Evolutionary conservation across 1,139 yeast genomes (phyloP), one percentile per base, ranked within the genome.

Genomic region (Nakaseomyces nivariensis): DNA sequence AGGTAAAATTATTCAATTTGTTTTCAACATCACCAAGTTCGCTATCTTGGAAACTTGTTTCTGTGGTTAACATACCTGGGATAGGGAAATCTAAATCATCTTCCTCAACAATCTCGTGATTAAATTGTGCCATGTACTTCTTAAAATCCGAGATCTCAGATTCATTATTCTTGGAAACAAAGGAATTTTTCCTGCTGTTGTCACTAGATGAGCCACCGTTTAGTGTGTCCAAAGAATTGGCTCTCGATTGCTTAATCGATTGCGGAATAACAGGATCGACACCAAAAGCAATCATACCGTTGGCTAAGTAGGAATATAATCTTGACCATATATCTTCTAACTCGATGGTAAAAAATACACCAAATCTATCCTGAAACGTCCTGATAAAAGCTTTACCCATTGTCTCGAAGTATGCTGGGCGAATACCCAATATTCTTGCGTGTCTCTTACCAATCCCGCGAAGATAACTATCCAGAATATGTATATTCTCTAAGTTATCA

Each of bases 381-480:
- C 77, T 78, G 51, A 86, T 72, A 49, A 87, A 71, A 0, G 94
- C 94, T 54, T 79, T 79, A 1, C 95, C 95, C 83, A 87, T 83
- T 45, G 82, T 67, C 63, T 84, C 87, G 61, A 82, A 86, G 63
- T 82, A 83, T 7, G 76, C 75, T 0, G 87, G 79, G 56, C 83
- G 89, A 47, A 85, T 83, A 11, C 86, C 88, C 55, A 86, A 71
- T 47, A 86, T 81, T 54, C 95, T 71, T 4, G 88, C 72, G 63
- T 86, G 95, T 50, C 88, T 72, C 64, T 85, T 85, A 1, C 92
- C 95, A 56, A 86, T 69, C 47, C 77, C 76, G 47, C 72, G 72
- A 48, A 86, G 69, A 53, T 81, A 82, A 45, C 76, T 84, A 58
- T 84, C 82, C 58, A 85, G 70, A 4, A 67, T 66, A 1, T 70